phyloP scores from a whole-genome alignment of 345 rosid species.

The Garcia nutans region DNA sequence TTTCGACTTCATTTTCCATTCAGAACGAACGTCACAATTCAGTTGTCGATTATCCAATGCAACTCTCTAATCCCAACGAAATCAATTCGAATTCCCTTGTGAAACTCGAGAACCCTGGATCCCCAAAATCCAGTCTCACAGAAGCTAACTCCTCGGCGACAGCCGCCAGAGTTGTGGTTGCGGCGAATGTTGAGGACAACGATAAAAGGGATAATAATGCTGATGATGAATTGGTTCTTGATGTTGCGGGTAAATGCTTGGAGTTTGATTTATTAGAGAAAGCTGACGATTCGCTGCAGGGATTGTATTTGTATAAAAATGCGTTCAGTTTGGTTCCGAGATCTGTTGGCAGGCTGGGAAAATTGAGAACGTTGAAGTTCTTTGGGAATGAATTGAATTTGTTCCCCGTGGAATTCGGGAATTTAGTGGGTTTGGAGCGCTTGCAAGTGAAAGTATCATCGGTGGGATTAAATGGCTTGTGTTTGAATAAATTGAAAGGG shows the following conservation, averaged over 20 bases:
- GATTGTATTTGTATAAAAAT: constrained; percentile 69
- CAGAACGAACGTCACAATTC: neutral
- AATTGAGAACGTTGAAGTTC: constrained; percentile 70
- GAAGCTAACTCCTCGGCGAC: constrained; percentile 3
- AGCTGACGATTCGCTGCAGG: constrained; percentile 44
- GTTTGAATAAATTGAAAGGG: constrained; percentile 60
- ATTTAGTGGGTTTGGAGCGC: constrained; percentile 67
- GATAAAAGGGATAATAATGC: constrained; percentile 18
- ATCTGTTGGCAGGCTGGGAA: constrained; percentile 52
- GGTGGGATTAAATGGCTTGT: constrained; percentile 55
- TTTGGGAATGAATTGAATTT: constrained; percentile 76
- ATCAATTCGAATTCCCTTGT: constrained; percentile 15
- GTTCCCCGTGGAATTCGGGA: constrained; percentile 71
- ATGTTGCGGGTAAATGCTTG: constrained; percentile 66
- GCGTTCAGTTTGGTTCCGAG: constrained; percentile 74
- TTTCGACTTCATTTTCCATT: neutral
- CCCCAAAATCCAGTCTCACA: constrained; percentile 9
- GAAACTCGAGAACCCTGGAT: constrained; percentile 21
- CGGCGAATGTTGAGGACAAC: neutral
- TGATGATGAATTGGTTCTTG: constrained; percentile 61
- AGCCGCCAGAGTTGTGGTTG: neutral
- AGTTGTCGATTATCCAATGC: constrained; percentile 27
- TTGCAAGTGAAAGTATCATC: constrained; percentile 81
- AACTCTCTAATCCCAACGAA: constrained; percentile 28
- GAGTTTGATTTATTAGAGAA: constrained; percentile 56